Base-by-base conservation (phyloP, 805 yeast species). In the Metschnikowia baotianmanensis region DNA sequence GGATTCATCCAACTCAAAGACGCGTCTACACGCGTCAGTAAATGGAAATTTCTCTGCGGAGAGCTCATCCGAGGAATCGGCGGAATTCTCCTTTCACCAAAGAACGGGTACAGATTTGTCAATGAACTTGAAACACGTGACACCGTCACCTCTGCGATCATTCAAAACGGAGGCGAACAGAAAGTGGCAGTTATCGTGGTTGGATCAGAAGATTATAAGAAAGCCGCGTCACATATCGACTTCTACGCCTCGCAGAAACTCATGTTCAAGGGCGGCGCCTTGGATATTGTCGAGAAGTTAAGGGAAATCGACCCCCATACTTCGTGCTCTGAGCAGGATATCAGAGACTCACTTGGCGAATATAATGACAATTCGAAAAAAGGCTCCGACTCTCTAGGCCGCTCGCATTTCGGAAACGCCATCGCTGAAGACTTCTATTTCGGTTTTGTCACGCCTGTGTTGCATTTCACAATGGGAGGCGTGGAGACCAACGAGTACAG, bases 41-140 rank as follows among this genome's bases (percentile, higher is more conserved):
- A 64, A 39, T 72, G 74, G 74, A 78, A 78, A 55, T 71, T 78
- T 47, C 56, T 79, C 12, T 80, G 82, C 47, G 83, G 82, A 7
- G 85, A 79, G 48, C 70, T 80, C 0, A 51, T 79, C 4, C 63
- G 85, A 56, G 83, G 82, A 1, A 62, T 75, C 31, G 85, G 85
- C 22, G 83, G 82, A 25, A 61, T 79, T 6, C 52, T 79, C 34
- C 36, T 79, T 11, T 72, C 74, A 36, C 66, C 74, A 2, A 34
- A 43, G 1, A 58, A 69, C 6, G 78, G 78, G 3, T 55, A 62
- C 32, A 61, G 85, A 49, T 79, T 78, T 54, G 73, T 74, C 22
- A 69, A 79, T 52, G 85, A 79, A 50, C 53, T 79, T 41, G 51
- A 52, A 5, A 77, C 82, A 0, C 67, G 85, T 55, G 85, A 79